Base-by-base conservation (phyloP, 331 rosid species). In the Cydonia oblonga region DNA sequence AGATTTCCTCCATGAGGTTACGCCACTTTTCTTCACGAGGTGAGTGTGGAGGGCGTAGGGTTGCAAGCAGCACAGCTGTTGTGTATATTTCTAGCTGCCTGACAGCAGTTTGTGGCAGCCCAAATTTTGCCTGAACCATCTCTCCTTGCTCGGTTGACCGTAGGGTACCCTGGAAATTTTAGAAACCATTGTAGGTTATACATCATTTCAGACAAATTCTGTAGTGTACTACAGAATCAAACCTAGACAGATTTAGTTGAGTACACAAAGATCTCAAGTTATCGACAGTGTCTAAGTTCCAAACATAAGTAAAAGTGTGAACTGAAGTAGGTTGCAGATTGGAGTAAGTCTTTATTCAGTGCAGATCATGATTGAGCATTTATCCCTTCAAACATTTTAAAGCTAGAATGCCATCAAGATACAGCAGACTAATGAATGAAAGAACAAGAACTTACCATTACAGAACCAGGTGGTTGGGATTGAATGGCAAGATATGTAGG, bases 111-210 rank as follows among this genome's bases (percentile, higher is more conserved):
- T 90, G 93, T 49, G 96, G 96, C 76, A 90, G 76, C 51, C 97
- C 98, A 54, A 93, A 93, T 79, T 90, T 93, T 25, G 96, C 93
- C 84, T 93, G 90, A 32, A 93, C 92, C 98, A 93, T 93, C 79
- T 93, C 98, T 74, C 98, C 98, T 82, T 93, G 97, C 86, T 93
- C 98, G 9, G 98, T 93, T 73, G 96, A 86, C 66, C 98, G 84
- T 65, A 90, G 88, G 2, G 90, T 86, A 60, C 98, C 98, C 98
- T 38, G 44, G 44, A 38, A 38, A 38, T 38, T 38, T 38, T 38
- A 38, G 14, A 38, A 38, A 38, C 1, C 44, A 38, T 10, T 10
- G 44, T 38, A 38, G 44, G 44, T 38, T 38, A 10, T 10, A 38
- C 14, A 38, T 38, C 44, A 38, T 38, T 38, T 30, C 13, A 40